These are phyloP conservation scores for Rhynchosporium agropyri DNA, from an alignment of 2,329 filamentous ascomycete genomes.

Conservation along the genomic window DNA sequence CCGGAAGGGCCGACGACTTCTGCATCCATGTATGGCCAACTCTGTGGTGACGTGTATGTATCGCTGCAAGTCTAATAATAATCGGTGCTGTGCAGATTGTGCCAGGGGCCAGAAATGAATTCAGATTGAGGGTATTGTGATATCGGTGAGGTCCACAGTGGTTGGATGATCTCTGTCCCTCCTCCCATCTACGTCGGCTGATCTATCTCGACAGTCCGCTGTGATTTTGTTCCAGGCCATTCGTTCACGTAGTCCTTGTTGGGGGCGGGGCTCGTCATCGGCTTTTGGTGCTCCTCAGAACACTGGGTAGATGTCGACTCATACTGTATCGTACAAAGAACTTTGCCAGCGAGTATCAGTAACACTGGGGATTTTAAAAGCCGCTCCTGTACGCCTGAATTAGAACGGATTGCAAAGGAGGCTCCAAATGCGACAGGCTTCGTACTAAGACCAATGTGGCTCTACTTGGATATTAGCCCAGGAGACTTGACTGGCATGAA, in stretches of 20 bases:
- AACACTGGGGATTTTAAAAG: neutral
- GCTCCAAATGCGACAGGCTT: neutral
- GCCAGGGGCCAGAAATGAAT: neutral
- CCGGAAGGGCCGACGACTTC: conserved; percentile 4
- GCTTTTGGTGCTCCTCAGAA: conserved; percentile 3
- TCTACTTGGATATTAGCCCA: neutral
- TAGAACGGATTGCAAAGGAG: neutral
- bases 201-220: neutral
- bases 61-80: conserved; percentile 7
- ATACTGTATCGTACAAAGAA: conserved; percentile 2
- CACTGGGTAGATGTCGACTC: neutral
- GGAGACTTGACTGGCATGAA: neutral
- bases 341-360: neutral
- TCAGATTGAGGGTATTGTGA: conserved; percentile 1
- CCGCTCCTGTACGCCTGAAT: neutral
- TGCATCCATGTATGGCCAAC: neutral
- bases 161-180: conserved; percentile 2
- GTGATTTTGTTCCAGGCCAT: neutral
- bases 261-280: neutral
- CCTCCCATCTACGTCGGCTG: neutral
- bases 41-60: conserved; percentile 10
- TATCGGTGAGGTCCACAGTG: neutral
- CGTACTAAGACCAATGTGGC: neutral
- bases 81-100: conserved; percentile 1
- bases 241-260: neutral